Conservation (phyloP, 2,329 filamentous ascomycete genomes). For the Aureobasidium sp. region DNA sequence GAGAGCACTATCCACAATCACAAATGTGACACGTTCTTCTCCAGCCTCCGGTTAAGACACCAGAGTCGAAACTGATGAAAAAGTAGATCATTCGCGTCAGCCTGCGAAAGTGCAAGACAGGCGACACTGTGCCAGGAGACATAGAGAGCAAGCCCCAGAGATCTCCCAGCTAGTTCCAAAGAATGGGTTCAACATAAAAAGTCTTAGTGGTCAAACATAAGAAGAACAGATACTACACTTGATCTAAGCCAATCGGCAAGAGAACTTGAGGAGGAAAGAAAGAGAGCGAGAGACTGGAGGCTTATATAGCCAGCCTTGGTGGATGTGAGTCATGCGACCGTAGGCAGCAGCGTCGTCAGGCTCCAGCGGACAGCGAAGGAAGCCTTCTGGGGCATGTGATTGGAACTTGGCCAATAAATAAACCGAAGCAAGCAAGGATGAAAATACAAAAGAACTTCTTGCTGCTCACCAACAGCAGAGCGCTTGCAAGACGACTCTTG, state of each 20-base stretch:
- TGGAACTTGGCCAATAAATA: not conserved
- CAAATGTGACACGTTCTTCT: slow-evolving; percentile 4
- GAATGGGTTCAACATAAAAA: slow-evolving; percentile 2
- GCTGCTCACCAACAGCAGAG: not conserved
- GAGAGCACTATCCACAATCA: not conserved
- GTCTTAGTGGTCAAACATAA: slow-evolving; percentile 5
- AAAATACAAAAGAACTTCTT: not conserved
- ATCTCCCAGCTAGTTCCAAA: not conserved
- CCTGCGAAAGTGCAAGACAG: slow-evolving; percentile 3
- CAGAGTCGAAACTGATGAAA: slow-evolving; percentile 4
- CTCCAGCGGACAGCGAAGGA: not conserved
- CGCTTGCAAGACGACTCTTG: not conserved
- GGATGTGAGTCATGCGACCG: not conserved
- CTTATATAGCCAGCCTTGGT: not conserved
- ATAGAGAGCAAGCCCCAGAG: not conserved
- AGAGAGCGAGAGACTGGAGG: not conserved
- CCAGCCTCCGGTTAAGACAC: slow-evolving; percentile 1
- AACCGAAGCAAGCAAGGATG: not conserved
- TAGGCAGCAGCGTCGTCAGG: not conserved
- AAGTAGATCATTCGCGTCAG: not conserved
- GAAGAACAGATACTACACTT: slow-evolving; percentile 8
- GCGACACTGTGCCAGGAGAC: slow-evolving; percentile 4
- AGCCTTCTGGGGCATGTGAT: not conserved
- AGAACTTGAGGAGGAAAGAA: not conserved
- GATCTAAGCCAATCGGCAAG: not conserved